Evolutionary conservation across 1,284 basidiomycete genomes (phyloP).

Genomic region (Ceratobasidium sp.): DNA sequence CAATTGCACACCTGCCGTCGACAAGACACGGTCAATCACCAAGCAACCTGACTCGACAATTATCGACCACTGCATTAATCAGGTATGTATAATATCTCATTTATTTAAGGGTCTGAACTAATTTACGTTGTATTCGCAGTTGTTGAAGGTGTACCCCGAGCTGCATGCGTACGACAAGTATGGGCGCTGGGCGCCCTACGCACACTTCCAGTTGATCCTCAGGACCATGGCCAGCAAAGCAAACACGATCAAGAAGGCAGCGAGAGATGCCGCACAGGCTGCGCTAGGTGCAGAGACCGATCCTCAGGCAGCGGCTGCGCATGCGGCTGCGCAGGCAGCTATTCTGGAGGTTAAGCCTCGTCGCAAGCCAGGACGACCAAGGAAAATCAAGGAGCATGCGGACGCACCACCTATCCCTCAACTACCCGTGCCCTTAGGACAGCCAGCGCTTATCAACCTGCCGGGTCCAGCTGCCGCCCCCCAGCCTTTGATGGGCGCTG

Average conservation of each 20-base stretch:
- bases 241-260: background rate
- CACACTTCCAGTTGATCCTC: background rate
- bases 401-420: background rate
- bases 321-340: background rate
- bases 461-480: background rate
- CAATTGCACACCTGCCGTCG: too few relatives aligned
- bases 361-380: background rate
- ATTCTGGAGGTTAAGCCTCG: background rate
- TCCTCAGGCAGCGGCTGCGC: background rate
- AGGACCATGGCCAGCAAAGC: background rate
- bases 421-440: background rate
- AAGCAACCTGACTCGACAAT: too few relatives aligned
- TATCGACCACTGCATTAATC: too few relatives aligned
- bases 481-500: background rate
- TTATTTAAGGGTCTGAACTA: too few relatives aligned
- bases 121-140: too few relatives aligned
- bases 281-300: too few relatives aligned
- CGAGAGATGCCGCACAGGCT: background rate
- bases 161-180: background rate
- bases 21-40: too few relatives aligned
- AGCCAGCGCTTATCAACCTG: background rate
- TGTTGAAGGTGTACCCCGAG: too few relatives aligned
- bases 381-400: background rate
- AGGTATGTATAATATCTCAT: too few relatives aligned
- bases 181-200: slow-evolving; percentile 3